These are phyloP conservation scores for Thielaviopsis musarum DNA, from an alignment of 2,329 filamentous ascomycete genomes.

Conservation along the genomic window DNA sequence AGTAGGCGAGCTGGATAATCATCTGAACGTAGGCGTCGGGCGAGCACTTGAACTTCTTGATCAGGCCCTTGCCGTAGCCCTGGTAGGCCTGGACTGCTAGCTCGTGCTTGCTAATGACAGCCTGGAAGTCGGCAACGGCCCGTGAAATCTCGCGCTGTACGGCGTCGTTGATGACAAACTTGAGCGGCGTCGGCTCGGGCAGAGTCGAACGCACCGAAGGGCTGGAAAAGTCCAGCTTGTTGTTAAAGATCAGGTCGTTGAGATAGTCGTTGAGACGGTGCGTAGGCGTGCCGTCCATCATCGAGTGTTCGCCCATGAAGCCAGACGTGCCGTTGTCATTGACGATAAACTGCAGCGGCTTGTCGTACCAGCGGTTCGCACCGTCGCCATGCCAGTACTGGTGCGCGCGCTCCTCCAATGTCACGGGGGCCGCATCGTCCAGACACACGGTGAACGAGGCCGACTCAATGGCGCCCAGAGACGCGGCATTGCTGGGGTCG, in stretches of 20 bases:
- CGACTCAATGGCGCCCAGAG: constrained; percentile 69
- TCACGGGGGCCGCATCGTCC: constrained; percentile 80
- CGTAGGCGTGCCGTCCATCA: constrained; percentile 99
- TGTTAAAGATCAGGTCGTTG: constrained; percentile 80
- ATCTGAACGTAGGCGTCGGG: constrained; percentile 97
- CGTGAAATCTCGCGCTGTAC: constrained; percentile 63
- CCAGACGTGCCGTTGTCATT: constrained; percentile 96
- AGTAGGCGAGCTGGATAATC: constrained; percentile 95
- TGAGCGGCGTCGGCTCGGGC: constrained; percentile 60
- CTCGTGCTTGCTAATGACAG: constrained; percentile 74
- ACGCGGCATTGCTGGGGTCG: constrained; percentile 60
- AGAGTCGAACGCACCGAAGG: constrained; percentile 64
- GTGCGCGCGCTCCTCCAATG: constrained; percentile 84
- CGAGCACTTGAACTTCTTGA: constrained; percentile 98
- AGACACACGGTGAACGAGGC: constrained; percentile 85
- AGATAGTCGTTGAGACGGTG: constrained; percentile 93
- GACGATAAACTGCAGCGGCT: constrained; percentile 93
- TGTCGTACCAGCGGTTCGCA: constrained; percentile 92
- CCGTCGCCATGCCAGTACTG: constrained; percentile 99
- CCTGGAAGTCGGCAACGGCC: constrained; percentile 61
- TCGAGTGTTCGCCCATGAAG: constrained; percentile 97
- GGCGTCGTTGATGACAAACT: constrained; percentile 61
- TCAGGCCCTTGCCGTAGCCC: constrained; percentile 91
- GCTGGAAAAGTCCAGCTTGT: constrained; percentile 81
- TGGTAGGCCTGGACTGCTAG: constrained; percentile 90